These are phyloP conservation scores for Boletus rubroflammeus DNA, from an alignment of 768 basidiomycete species.

Conservation along the genomic window DNA sequence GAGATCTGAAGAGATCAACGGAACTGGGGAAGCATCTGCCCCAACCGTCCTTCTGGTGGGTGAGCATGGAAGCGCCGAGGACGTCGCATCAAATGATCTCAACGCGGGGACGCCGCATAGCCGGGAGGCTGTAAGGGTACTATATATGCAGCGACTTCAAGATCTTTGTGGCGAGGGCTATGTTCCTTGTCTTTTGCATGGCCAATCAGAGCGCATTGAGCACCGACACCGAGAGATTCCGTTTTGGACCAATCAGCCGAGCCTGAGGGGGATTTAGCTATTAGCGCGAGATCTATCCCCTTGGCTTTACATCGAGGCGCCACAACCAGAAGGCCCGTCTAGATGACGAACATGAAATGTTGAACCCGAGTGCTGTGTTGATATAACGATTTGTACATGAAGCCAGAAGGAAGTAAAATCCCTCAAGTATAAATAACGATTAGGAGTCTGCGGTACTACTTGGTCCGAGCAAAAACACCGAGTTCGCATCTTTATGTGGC, in stretches of 20 bases:
- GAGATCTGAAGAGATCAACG: slow-evolving; percentile 7
- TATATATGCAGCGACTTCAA: slow-evolving; percentile 3
- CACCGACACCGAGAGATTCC: not conserved
- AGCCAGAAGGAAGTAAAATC: not conserved
- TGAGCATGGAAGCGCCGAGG: slow-evolving; percentile 9
- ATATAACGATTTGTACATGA: not conserved
- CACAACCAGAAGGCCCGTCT: not conserved
- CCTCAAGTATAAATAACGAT: not conserved
- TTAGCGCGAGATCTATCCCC: not conserved
- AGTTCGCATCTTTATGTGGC: not conserved
- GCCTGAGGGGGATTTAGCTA: not conserved
- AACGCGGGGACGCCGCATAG: not conserved
- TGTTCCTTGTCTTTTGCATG: not conserved
- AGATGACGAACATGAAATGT: not conserved
- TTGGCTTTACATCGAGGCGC: not conserved
- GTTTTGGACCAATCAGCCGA: not conserved
- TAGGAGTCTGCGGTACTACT: not conserved
- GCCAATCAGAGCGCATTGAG: not conserved
- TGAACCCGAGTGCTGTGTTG: not conserved
- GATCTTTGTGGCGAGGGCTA: not conserved
- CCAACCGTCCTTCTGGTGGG: not conserved
- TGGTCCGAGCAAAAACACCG: slow-evolving; percentile 1
- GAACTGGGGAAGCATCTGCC: not conserved
- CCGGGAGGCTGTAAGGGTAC: not conserved
- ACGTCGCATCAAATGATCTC: slow-evolving; percentile 12